These are phyloP conservation scores for Tylopilus intermedius DNA, from an alignment of 768 basidiomycete genomes.

Conservation along the genomic window DNA sequence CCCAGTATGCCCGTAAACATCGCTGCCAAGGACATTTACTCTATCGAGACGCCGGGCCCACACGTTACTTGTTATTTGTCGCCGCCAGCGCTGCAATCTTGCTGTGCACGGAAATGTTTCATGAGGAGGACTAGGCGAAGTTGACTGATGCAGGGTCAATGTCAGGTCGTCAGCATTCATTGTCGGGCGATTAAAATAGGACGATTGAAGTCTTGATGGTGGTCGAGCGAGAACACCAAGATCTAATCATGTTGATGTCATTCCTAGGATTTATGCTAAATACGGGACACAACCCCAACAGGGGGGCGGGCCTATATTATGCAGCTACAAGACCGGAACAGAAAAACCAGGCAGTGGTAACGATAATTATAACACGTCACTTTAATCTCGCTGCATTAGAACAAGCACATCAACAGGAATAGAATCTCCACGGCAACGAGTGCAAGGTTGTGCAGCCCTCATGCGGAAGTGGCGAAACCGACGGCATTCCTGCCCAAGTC, in stretches of 20 bases:
- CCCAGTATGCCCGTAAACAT: constrained; percentile 65
- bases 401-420: constrained; percentile 5
- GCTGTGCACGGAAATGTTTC: constrained; percentile 20
- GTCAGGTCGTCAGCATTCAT: constrained; percentile 13
- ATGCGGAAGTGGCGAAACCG: constrained; percentile 65
- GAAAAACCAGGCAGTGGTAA: not conserved
- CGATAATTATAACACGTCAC: not conserved
- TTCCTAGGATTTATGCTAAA: not conserved
- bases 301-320: not conserved
- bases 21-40: constrained; percentile 67
- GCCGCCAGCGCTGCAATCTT: constrained; percentile 20
- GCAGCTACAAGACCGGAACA: not conserved
- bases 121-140: not conserved
- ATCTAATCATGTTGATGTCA: constrained; percentile 1
- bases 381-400: not conserved
- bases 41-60: constrained; percentile 46
- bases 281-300: not conserved
- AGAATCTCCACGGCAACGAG: not conserved
- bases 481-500: constrained; percentile 75
- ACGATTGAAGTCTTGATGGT: not conserved
- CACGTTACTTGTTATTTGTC: constrained; percentile 20
- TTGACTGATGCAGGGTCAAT: constrained; percentile 4
- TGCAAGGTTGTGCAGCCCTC: constrained; percentile 5
- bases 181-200: not conserved
- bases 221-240: not conserved